A percentile compares a stretch with the other conserved stretches of the same genome.
Conservation (phyloP, 1,284 basidiomycete species). For the Cerrena zonata region DNA sequence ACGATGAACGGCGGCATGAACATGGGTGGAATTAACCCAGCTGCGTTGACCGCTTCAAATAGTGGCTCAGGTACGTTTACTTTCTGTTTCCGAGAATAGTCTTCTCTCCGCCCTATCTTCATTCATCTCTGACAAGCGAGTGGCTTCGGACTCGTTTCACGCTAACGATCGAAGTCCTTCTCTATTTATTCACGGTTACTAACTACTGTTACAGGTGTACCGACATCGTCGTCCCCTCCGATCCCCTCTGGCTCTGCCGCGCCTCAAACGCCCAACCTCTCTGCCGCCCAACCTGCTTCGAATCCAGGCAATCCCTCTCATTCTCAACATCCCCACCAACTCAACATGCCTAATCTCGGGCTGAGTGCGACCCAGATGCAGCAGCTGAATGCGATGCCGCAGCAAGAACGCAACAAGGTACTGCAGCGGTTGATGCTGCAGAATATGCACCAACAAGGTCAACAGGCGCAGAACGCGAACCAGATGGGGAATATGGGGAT, state of each 20-base stretch:
- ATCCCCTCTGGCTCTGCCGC: neutral
- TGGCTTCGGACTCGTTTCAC: too few species aligned
- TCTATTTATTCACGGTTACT: too few species aligned
- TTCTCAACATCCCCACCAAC: neutral
- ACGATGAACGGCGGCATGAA: slow-evolving; percentile 9
- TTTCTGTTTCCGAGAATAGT: neutral
- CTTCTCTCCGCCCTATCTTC: neutral
- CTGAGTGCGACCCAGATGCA: slow-evolving; percentile 6
- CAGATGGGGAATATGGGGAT: neutral
- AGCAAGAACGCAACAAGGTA: slow-evolving; percentile 8
- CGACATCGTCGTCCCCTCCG: neutral
- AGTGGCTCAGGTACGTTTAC: slow-evolving; percentile 2
- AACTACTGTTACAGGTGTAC: neutral
- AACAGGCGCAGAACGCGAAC: neutral
- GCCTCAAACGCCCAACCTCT: neutral
- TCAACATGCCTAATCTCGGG: neutral
- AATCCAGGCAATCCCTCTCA: neutral
- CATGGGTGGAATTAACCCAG: slow-evolving; percentile 11
- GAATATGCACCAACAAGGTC: slow-evolving; percentile 3
- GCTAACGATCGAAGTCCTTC: neutral
- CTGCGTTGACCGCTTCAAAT: slow-evolving; percentile 7
- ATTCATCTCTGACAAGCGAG: neutral
- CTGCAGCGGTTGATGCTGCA: slow-evolving; percentile 2
- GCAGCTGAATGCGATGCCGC: slow-evolving; percentile 8
- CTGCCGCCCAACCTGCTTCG: neutral